phyloP scores from a whole-genome alignment of 2,329 filamentous ascomycete species.

The Botryotinia globosa region DNA sequence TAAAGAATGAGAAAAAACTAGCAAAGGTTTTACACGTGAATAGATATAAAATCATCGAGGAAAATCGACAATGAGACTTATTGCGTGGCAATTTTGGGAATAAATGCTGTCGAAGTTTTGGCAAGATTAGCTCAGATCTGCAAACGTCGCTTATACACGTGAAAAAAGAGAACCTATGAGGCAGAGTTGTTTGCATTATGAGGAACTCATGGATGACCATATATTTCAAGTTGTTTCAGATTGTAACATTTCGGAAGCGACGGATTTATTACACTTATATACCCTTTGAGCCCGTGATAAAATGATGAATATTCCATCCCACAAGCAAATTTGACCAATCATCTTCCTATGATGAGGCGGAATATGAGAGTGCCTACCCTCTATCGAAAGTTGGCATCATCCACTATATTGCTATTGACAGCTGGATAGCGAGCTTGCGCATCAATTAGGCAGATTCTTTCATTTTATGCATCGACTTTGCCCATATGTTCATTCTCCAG shows the following conservation, averaged over 20 bases:
- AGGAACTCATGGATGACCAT: neutral
- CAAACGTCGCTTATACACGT: neutral
- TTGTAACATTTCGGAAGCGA: neutral
- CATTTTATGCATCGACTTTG: too few species aligned
- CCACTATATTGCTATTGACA: too few species aligned
- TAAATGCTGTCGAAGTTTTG: neutral
- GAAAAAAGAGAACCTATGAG: neutral
- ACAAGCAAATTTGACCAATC: neutral
- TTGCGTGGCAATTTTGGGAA: neutral
- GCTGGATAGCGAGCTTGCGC: too few species aligned
- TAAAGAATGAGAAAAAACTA: neutral
- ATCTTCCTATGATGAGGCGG: neutral
- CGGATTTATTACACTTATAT: neutral
- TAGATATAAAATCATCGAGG: neutral
- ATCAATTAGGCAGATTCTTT: too few species aligned
- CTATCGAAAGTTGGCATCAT: too few species aligned
- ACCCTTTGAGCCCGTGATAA: neutral
- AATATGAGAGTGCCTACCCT: neutral
- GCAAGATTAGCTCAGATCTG: neutral
- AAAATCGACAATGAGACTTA: neutral
- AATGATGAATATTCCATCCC: neutral
- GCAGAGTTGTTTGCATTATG: neutral
- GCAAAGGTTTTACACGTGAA: neutral
- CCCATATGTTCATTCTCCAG: too few species aligned
- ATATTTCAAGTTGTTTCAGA: rapidly evolving